Evolutionary conservation across 1,284 basidiomycete genomes (phyloP).

Genomic region (Fistulinella staudtii): DNA sequence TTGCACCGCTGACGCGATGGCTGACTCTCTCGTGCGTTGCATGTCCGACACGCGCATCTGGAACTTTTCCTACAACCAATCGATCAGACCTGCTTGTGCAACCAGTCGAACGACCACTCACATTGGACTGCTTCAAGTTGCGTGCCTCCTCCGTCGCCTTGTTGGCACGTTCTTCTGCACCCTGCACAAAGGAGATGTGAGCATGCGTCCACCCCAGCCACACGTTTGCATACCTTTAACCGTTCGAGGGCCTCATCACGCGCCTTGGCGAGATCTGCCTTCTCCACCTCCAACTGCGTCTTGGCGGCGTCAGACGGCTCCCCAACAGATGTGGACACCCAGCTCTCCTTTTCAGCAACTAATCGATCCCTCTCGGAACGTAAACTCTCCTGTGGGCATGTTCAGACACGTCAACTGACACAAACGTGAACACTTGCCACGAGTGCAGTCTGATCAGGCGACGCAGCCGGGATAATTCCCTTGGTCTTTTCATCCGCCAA

Average conservation of each 20-base stretch:
- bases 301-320: conserved; percentile 34
- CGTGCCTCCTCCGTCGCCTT: conserved; percentile 47
- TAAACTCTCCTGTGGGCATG: conserved; percentile 44
- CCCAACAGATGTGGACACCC: conserved; percentile 30
- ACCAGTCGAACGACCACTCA: conserved; percentile 16
- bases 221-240: conserved; percentile 43
- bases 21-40: conserved; percentile 37
- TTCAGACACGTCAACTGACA: conserved; percentile 11
- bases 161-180: conserved; percentile 42
- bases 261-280: conserved; percentile 49
- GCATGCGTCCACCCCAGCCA: not conserved
- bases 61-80: conserved; percentile 44
- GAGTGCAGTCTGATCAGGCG: conserved; percentile 35
- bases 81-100: conserved; percentile 2
- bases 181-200: conserved; percentile 31
- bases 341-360: conserved; percentile 54
- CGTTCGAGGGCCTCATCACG: conserved; percentile 58
- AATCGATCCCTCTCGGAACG: conserved; percentile 58
- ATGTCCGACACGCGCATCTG: conserved; percentile 38
- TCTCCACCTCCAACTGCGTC: conserved; percentile 54
- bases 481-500: conserved; percentile 39
- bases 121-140: conserved; percentile 37
- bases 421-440: conserved; percentile 39
- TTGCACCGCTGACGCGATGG: conserved; percentile 52
- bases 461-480: conserved; percentile 28